Evolutionary conservation across 345 rosid species (phyloP).

Genomic region (Gossypium stocksii): DNA sequence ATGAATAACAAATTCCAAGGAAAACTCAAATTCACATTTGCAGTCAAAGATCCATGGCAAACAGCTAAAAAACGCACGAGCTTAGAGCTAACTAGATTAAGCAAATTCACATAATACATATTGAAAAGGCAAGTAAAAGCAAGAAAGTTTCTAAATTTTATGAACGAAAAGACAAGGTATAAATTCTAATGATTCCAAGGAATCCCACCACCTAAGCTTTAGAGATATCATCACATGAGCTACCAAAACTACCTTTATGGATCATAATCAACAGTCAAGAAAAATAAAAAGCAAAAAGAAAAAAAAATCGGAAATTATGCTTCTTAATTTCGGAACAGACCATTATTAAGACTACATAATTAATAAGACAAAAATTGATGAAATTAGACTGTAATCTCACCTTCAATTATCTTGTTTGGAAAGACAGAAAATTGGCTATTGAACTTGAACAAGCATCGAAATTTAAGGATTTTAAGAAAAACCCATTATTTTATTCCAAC

Average conservation of each 20-base stretch:
- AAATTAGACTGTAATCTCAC: background rate
- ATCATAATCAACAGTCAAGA: background rate
- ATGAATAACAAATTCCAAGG: background rate
- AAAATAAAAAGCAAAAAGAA: background rate
- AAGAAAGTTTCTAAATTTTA: background rate
- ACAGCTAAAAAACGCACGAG: background rate
- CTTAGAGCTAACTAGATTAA: background rate
- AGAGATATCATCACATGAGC: background rate
- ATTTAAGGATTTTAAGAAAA: constrained; percentile 1
- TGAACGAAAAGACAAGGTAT: background rate
- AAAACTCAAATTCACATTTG: background rate
- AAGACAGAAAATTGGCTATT: constrained; percentile 2
- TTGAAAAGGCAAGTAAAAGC: background rate
- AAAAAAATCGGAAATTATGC: background rate
- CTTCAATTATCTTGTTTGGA: constrained; percentile 10
- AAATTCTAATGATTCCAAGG: background rate
- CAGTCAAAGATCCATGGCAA: background rate
- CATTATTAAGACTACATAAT: background rate
- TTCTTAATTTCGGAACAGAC: background rate
- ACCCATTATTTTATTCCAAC: background rate
- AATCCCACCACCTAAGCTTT: background rate
- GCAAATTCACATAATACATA: background rate
- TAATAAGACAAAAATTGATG: background rate
- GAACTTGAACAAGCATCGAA: constrained; percentile 5
- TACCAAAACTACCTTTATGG: background rate